Evolutionary conservation across 2,329 filamentous ascomycete genomes (phyloP).

Genomic region (Colletotrichum kahawae): DNA sequence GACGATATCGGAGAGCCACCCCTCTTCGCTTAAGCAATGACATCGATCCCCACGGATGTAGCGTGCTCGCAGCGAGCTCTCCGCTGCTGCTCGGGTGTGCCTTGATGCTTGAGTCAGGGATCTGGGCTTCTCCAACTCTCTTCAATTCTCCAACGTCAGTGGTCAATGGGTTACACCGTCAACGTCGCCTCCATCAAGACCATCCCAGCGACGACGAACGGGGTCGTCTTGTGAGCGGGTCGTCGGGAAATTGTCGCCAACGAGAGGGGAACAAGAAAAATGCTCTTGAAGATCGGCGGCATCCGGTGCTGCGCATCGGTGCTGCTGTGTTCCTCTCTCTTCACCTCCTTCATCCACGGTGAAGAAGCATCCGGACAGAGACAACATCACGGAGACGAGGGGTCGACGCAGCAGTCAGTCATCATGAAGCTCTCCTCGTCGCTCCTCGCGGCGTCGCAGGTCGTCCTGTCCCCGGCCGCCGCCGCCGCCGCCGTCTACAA

Average conservation of each 20-base stretch:
- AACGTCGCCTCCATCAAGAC: background rate
- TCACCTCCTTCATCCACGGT: background rate
- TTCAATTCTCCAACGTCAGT: background rate
- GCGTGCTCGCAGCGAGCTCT: background rate
- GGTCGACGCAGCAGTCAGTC: background rate
- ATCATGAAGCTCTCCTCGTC: conserved; percentile 10
- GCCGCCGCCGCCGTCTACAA: conserved; percentile 7
- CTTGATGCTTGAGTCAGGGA: background rate
- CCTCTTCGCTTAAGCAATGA: background rate
- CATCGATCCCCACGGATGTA: conserved; percentile 4
- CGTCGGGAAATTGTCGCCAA: background rate
- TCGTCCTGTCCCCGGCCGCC: background rate
- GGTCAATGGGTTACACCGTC: background rate
- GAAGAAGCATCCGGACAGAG: background rate
- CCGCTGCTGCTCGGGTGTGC: background rate
- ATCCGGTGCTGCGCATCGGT: background rate
- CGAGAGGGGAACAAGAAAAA: background rate
- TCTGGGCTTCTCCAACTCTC: background rate
- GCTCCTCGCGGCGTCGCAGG: conserved; percentile 11
- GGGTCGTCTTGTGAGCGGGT: background rate
- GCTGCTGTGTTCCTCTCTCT: background rate
- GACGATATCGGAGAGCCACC: conserved; percentile 13
- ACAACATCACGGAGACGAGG: background rate
- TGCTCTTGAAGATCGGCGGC: background rate
- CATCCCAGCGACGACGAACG: background rate